Percentiles rank a stretch among this genome's conserved stretches.
Evolutionary conservation across 2,329 filamentous ascomycete species (phyloP).

Genomic region (Samsoniella hepiali): DNA sequence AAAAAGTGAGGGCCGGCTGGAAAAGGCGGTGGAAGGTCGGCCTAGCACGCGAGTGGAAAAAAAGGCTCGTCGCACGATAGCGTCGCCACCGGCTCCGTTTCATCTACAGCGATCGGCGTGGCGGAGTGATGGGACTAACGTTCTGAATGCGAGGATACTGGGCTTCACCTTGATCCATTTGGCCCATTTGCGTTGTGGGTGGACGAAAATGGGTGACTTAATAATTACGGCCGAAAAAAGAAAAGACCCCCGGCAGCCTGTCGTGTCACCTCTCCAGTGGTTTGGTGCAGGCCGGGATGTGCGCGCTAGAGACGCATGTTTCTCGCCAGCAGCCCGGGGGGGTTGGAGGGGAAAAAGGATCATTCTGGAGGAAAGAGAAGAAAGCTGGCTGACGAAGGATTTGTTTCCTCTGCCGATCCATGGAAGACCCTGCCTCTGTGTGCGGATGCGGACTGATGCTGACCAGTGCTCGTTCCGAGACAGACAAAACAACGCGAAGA

Average conservation of each 20-base stretch:
- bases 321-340: not conserved
- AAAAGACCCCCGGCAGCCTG: no score
- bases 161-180: no score
- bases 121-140: not conserved
- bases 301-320: slow-evolving; percentile 5
- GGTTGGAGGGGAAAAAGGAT: not conserved
- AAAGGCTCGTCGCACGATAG: not conserved
- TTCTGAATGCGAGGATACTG: not conserved
- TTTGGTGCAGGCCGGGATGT: not conserved
- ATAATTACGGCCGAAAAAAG: no score
- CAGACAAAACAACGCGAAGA: no score
- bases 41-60: not conserved
- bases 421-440: no score
- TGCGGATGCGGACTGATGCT: no score
- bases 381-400: no score
- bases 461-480: no score
- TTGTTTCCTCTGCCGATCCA: no score
- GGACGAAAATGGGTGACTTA: no score
- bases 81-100: slow-evolving; percentile 2
- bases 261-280: no score
- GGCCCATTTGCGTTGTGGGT: no score
- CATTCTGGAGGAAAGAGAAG: not conserved
- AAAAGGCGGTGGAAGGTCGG: not conserved
- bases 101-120: slow-evolving; percentile 5
- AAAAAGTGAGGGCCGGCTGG: not conserved